Evolutionary conservation across 2,329 filamentous ascomycete genomes (phyloP).

Genomic region (Colletotrichum caudatum): DNA sequence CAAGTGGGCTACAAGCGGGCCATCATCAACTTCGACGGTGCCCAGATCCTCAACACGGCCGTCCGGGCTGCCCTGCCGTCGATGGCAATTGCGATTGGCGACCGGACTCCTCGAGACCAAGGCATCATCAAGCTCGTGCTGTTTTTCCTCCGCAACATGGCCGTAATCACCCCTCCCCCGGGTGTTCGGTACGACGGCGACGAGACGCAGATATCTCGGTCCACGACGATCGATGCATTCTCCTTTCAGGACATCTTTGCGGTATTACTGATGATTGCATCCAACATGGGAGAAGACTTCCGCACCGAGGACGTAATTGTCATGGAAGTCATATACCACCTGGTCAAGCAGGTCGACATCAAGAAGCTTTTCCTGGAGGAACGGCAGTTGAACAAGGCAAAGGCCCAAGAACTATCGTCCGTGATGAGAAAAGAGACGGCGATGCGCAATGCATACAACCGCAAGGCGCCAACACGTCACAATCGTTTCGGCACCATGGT

Average conservation of each 20-base stretch:
- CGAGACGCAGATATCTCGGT: slow-evolving; percentile 88
- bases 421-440: slow-evolving; percentile 85
- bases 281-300: slow-evolving; percentile 95
- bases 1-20: slow-evolving; percentile 92
- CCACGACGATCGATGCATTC: slow-evolving; percentile 88
- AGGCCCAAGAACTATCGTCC: slow-evolving; percentile 78
- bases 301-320: slow-evolving; percentile 88
- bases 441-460: slow-evolving; percentile 83
- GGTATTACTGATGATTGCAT: slow-evolving; percentile 85
- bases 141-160: slow-evolving; percentile 90
- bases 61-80: slow-evolving; percentile 86
- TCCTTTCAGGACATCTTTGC: slow-evolving; percentile 91
- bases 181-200: slow-evolving; percentile 85
- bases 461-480: slow-evolving; percentile 85
- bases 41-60: slow-evolving; percentile 81
- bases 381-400: slow-evolving; percentile 74
- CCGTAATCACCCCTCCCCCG: slow-evolving; percentile 81
- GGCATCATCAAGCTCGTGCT: slow-evolving; percentile 92
- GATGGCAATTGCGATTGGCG: slow-evolving; percentile 82
- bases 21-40: slow-evolving; percentile 84
- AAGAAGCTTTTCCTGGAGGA: slow-evolving; percentile 89
- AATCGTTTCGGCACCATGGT: slow-evolving; percentile 97
- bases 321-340: slow-evolving; percentile 91
- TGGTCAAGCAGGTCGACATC: slow-evolving; percentile 89
- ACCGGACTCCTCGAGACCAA: slow-evolving; percentile 84